Conservation (phyloP, 805 yeast genomes). For the Metschnikowia lachancei region DNA sequence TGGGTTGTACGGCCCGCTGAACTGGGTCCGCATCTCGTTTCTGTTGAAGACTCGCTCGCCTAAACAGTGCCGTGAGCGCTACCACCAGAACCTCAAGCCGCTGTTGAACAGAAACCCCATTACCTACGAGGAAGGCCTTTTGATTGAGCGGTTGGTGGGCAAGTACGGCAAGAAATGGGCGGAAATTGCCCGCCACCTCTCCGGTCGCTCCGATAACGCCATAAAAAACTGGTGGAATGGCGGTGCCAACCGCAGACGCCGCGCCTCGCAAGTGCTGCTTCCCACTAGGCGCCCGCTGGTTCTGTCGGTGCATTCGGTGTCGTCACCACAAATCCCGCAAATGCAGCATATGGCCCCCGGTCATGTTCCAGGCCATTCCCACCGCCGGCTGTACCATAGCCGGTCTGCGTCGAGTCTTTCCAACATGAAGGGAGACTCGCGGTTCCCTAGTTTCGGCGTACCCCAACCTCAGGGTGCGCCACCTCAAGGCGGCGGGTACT, state of each 20-base stretch:
- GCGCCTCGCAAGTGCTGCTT: constrained; percentile 32
- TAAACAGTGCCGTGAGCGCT: constrained; percentile 87
- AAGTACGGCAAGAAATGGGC: constrained; percentile 92
- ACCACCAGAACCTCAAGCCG: constrained; percentile 89
- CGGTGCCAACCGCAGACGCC: constrained; percentile 78
- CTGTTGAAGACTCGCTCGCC: constrained; percentile 76
- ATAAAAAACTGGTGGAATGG: constrained; percentile 97
- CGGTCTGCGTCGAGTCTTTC: neutral
- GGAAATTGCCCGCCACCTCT: constrained; percentile 81
- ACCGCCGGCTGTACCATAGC: neutral
- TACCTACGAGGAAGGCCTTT: constrained; percentile 75
- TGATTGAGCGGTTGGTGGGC: constrained; percentile 75
- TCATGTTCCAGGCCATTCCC: neutral
- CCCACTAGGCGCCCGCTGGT: neutral
- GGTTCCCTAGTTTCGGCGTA: neutral
- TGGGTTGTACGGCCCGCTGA: constrained; percentile 68
- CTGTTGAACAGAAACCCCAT: constrained; percentile 78
- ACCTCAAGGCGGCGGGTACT: too few relatives aligned
- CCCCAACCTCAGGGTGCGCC: too few relatives aligned
- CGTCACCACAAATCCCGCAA: neutral
- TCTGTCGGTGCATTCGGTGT: neutral
- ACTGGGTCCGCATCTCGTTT: constrained; percentile 85
- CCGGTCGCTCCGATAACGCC: constrained; percentile 87
- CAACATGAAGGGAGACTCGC: neutral
- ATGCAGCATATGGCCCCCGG: neutral